A percentile compares a stretch with the other conserved stretches of the same genome.
Evolutionary conservation across 2,329 filamentous ascomycete genomes (phyloP).

Genomic region (Neopestalotiopsis clavispora): DNA sequence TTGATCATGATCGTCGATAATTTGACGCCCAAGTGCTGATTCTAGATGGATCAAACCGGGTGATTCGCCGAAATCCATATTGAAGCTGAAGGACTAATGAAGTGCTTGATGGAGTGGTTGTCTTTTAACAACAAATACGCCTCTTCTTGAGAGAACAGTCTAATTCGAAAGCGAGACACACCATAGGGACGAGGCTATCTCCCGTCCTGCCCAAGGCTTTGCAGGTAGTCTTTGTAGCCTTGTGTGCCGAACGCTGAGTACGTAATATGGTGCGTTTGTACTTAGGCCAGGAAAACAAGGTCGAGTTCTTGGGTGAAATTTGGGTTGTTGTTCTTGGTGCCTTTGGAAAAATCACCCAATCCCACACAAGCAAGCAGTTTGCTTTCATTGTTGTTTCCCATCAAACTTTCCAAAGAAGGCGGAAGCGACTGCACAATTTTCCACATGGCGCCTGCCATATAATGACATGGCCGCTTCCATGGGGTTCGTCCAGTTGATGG

Average conservation of each 20-base stretch:
- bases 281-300: too few relatives aligned
- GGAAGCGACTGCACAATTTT: not conserved
- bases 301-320: too few relatives aligned
- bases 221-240: too few relatives aligned
- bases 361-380: not conserved
- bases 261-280: too few relatives aligned
- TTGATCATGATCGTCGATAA: too few relatives aligned
- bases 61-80: not conserved
- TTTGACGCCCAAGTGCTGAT: too few relatives aligned
- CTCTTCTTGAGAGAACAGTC: not conserved
- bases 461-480: not conserved
- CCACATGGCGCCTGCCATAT: not conserved
- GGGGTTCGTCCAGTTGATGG: not conserved
- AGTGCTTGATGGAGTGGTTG: not conserved
- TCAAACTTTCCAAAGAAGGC: not conserved
- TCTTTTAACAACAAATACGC: too few relatives aligned
- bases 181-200: too few relatives aligned
- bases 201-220: too few relatives aligned
- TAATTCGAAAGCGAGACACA: not conserved
- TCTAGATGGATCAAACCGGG: not conserved
- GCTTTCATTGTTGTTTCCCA: not conserved
- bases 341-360: not conserved
- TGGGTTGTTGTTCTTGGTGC: not conserved
- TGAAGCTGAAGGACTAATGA: not conserved
- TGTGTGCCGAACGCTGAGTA: too few relatives aligned